A percentile compares a stretch with the other conserved stretches of the same genome.
Conservation (phyloP, 371 early-diverging fungal genomes). For the Mucor piriformis region DNA sequence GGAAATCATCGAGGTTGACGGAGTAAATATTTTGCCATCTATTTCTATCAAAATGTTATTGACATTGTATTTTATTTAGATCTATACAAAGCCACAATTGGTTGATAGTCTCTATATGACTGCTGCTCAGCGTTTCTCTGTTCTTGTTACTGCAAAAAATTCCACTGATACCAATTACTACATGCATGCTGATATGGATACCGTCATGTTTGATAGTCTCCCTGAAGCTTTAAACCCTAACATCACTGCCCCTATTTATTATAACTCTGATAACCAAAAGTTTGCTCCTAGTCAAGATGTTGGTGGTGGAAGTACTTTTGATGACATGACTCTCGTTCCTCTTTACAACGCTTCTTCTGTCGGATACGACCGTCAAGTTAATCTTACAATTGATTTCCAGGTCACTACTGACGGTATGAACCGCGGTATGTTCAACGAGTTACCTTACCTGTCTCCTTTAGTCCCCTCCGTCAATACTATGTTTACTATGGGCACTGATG, state of each 20-base stretch:
- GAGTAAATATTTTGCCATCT: conserved; percentile 31
- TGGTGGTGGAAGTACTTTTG: conserved; percentile 39
- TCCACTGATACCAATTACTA: conserved; percentile 63
- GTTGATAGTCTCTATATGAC: conserved; percentile 56
- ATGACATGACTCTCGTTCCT: conserved; percentile 51
- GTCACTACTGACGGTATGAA: conserved; percentile 70
- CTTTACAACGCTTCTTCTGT: conserved; percentile 33
- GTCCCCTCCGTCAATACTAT: conserved; percentile 70
- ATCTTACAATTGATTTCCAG: conserved; percentile 59
- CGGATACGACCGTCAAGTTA: conserved; percentile 45
- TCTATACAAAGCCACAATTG: conserved; percentile 40
- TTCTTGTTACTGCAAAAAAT: conserved; percentile 71
- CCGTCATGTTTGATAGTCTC: conserved; percentile 69
- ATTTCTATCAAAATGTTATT: too few relatives aligned
- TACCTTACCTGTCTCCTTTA: conserved; percentile 63
- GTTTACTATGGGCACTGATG: conserved; percentile 54
- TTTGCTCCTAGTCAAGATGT: conserved; percentile 35
- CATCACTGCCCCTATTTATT: conserved; percentile 45
- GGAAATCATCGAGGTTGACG: conserved; percentile 80
- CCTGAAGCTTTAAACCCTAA: conserved; percentile 51
- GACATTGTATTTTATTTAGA: neutral
- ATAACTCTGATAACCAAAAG: conserved; percentile 36
- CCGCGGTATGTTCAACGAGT: conserved; percentile 77
- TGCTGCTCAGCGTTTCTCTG: conserved; percentile 69
- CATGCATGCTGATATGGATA: conserved; percentile 74